phyloP scores from a whole-genome alignment of 106 monocot genomes.

The Iris macrosiphon region DNA sequence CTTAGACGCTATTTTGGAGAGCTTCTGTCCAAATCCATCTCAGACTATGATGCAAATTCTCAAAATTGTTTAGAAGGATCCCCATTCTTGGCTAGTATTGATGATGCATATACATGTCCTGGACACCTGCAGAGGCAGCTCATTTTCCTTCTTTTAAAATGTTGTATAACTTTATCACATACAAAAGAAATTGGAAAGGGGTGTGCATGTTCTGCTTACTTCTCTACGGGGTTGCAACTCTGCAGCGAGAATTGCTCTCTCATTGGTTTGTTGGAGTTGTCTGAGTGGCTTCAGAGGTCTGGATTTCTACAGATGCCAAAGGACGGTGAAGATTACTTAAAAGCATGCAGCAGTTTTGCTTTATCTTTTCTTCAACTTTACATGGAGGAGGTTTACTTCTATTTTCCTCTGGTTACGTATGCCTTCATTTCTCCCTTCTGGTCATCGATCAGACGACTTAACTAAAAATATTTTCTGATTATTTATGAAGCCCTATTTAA shows the following conservation, averaged over 20 bases:
- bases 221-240: constrained; percentile 6
- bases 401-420: not conserved
- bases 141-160: constrained; percentile 60
- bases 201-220: constrained; percentile 22
- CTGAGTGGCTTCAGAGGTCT: constrained; percentile 49
- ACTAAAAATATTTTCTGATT: too few relatives aligned
- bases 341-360: constrained; percentile 39
- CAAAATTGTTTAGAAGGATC: constrained; percentile 54
- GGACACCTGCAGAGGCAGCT: constrained; percentile 62
- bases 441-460: too few relatives aligned
- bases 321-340: constrained; percentile 11
- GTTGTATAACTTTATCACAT: constrained; percentile 39
- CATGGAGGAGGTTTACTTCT: constrained; percentile 72
- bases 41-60: constrained; percentile 12
- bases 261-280: constrained; percentile 41
- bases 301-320: constrained; percentile 13
- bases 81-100: constrained; percentile 49
- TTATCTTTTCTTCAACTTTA: constrained; percentile 67
- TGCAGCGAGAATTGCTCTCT: constrained; percentile 15
- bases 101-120: constrained; percentile 21
- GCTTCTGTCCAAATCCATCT: constrained; percentile 38
- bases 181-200: constrained; percentile 16
- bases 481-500: too few relatives aligned
- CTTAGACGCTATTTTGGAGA: constrained; percentile 62
- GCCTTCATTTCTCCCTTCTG: constrained; percentile 4